These are phyloP conservation scores for Colletotrichum gloeosporioides DNA, from an alignment of 2,329 filamentous ascomycete genomes.

Conservation along the genomic window DNA sequence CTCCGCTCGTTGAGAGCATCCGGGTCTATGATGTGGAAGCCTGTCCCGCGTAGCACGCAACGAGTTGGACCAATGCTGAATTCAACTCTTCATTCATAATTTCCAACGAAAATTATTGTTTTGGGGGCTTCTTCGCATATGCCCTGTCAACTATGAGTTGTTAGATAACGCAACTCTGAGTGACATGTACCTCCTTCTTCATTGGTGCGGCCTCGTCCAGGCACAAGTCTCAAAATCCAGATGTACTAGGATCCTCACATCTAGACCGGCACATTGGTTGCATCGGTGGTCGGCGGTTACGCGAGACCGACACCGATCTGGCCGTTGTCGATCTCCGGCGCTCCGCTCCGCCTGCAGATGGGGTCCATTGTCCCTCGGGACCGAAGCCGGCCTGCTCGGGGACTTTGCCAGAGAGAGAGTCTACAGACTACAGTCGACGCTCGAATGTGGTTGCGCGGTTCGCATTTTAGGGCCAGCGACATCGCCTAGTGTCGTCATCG, in stretches of 20 bases:
- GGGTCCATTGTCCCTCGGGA: background rate
- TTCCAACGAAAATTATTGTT: background rate
- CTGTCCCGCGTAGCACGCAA: background rate
- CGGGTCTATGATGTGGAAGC: background rate
- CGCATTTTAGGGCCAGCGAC: background rate
- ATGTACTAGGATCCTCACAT: background rate
- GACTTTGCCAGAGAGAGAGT: background rate
- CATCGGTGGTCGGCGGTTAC: background rate
- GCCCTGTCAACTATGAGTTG: no score
- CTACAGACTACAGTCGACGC: background rate
- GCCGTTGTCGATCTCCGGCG: background rate
- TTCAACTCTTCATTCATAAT: no score
- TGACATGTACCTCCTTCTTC: background rate
- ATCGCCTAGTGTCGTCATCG: background rate
- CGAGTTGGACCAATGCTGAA: background rate
- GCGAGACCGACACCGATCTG: background rate
- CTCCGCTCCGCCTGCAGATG: background rate
- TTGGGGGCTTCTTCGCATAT: no score
- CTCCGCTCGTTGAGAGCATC: background rate
- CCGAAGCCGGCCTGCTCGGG: background rate
- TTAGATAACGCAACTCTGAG: background rate
- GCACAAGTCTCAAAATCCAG: background rate
- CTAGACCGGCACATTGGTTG: background rate
- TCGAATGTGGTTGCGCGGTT: background rate
- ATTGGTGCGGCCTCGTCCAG: background rate